A percentile compares a stretch with the other conserved stretches of the same genome.
Evolutionary conservation across 2,329 filamentous ascomycete genomes (phyloP).

Genomic region (Penicillium sp.): DNA sequence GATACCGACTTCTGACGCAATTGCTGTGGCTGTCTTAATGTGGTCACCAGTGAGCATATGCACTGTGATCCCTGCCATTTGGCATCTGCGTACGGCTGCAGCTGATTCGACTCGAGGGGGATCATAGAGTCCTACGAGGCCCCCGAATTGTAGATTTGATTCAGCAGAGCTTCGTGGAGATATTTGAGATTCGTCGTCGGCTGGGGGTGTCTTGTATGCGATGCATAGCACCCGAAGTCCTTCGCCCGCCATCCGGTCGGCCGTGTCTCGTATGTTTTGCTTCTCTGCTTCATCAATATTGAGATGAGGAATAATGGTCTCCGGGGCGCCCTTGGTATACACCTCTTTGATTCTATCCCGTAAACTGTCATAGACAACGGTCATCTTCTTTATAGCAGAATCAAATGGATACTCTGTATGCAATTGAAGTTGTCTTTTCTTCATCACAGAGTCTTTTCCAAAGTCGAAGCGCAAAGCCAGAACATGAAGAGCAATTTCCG

Average conservation of each 20-base stretch:
- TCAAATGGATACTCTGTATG: conserved; percentile 64
- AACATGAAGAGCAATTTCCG: conserved; percentile 66
- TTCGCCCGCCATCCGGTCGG: conserved; percentile 59
- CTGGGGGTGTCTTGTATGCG: conserved; percentile 41
- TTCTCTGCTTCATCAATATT: conserved; percentile 20
- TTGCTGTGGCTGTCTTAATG: conserved; percentile 56
- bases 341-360: conserved; percentile 37
- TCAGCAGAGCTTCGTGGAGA: conserved; percentile 51
- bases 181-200: conserved; percentile 30
- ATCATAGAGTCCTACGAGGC: conserved; percentile 61
- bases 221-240: conserved; percentile 62
- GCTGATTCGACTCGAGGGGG: conserved; percentile 60
- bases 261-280: conserved; percentile 24
- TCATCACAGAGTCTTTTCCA: conserved; percentile 47
- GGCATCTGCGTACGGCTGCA: conserved; percentile 53
- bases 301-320: conserved; percentile 50
- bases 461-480: conserved; percentile 61
- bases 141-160: conserved; percentile 54
- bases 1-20: conserved; percentile 58
- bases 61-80: conserved; percentile 56
- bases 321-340: conserved; percentile 63
- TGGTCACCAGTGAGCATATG: conserved; percentile 60
- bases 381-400: conserved; percentile 65
- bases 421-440: conserved; percentile 16
- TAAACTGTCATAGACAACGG: conserved; percentile 54